A percentile compares a stretch with the other conserved stretches of the same genome.
Conservation (phyloP, 116 monocot species). For the Phalaenopsis hybrid region DNA sequence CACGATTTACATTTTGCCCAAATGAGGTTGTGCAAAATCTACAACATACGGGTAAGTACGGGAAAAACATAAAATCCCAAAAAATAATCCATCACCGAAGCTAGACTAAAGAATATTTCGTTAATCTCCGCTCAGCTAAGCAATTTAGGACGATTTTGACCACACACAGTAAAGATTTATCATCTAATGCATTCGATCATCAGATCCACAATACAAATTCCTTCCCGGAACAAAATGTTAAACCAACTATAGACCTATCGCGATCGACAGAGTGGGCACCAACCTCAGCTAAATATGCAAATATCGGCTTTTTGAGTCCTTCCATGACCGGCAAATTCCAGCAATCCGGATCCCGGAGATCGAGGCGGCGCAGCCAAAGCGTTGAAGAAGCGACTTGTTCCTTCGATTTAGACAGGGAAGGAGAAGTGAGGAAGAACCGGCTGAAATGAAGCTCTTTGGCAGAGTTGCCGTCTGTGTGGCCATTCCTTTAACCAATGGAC, state of each 20-base stretch:
- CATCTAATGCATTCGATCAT: not conserved
- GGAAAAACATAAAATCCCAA: not conserved
- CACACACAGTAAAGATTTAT: not conserved
- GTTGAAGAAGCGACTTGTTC: not conserved
- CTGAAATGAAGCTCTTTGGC: too few relatives aligned
- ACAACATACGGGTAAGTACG: too few relatives aligned
- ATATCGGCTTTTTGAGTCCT: not conserved
- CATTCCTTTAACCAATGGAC: too few relatives aligned
- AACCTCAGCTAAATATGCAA: not conserved
- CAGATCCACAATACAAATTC: slow-evolving; percentile 4
- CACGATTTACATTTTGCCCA: not conserved
- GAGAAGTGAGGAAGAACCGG: too few relatives aligned
- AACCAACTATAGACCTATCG: not conserved
- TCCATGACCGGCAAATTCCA: not conserved
- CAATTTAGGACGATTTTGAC: not conserved
- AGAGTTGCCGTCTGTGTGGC: too few relatives aligned
- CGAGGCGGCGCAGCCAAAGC: not conserved
- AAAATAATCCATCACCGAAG: not conserved
- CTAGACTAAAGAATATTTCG: not conserved
- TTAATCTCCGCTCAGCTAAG: not conserved
- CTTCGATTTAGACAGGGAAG: too few relatives aligned
- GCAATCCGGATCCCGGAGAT: not conserved
- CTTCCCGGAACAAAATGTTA: not conserved
- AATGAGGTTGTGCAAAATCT: not conserved
- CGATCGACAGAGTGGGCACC: not conserved